A percentile compares a stretch with the other conserved stretches of the same genome.
These are phyloP conservation scores for Testicularia cyperi DNA, from an alignment of 1,284 basidiomycete species.

Conservation along the genomic window DNA sequence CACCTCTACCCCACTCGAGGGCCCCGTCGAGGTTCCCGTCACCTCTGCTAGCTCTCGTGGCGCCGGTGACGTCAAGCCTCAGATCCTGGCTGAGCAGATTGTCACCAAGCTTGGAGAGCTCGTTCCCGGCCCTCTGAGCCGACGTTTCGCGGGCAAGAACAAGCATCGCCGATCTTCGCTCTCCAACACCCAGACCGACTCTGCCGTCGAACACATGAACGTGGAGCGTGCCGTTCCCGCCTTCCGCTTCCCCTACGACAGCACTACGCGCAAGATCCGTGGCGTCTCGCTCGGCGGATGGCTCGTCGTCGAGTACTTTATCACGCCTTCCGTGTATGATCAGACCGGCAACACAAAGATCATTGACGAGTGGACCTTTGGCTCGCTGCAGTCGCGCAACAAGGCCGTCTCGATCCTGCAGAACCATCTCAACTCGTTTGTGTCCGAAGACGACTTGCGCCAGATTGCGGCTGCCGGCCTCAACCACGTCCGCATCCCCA, in stretches of 20 bases:
- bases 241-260: slow-evolving; percentile 32
- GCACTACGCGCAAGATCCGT: slow-evolving; percentile 31
- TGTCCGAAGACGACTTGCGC: slow-evolving; percentile 74
- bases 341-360: slow-evolving; percentile 46
- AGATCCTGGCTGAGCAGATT: too few relatives aligned
- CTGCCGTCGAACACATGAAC: too few relatives aligned
- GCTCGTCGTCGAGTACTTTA: slow-evolving; percentile 54
- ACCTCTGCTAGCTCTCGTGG: slow-evolving; percentile 33
- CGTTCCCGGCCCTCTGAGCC: too few relatives aligned
- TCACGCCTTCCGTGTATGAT: slow-evolving; percentile 64
- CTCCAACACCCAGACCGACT: neutral
- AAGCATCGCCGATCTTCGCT: slow-evolving; percentile 14
- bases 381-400: slow-evolving; percentile 66
- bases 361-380: slow-evolving; percentile 84
- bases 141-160: slow-evolving; percentile 4
- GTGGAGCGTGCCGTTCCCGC: slow-evolving; percentile 9
- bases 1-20: neutral
- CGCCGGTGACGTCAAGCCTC: slow-evolving; percentile 10
- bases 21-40: slow-evolving; percentile 7
- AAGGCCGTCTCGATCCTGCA: slow-evolving; percentile 39
- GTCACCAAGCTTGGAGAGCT: too few relatives aligned
- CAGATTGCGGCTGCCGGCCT: slow-evolving; percentile 63
- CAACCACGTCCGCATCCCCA: slow-evolving; percentile 80
- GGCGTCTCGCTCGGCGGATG: slow-evolving; percentile 57
- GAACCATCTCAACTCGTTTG: slow-evolving; percentile 77